Conservation (phyloP, 192 early-diverging fungal genomes). For the Coemansia guatemalensis region DNA sequence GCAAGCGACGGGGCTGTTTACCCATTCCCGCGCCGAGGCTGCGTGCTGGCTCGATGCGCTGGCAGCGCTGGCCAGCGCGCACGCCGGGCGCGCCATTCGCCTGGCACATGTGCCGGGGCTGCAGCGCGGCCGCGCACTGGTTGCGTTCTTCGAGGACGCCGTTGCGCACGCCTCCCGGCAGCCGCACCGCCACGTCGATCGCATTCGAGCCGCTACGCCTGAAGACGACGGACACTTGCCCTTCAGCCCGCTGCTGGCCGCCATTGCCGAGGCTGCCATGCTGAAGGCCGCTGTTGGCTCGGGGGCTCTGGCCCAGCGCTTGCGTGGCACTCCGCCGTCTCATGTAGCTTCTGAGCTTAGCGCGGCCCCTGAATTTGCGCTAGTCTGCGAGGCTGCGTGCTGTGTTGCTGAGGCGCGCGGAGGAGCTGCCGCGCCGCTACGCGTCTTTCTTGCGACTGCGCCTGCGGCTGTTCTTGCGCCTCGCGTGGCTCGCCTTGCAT, state of each 20-base stretch:
- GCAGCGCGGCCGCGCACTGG: constrained; percentile 18
- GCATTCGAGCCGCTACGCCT: constrained; percentile 16
- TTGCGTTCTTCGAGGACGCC: constrained; percentile 41
- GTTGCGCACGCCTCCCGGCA: constrained; percentile 23
- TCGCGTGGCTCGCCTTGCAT: constrained; percentile 22
- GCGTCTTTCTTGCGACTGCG: constrained; percentile 2
- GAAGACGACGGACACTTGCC: constrained; percentile 7
- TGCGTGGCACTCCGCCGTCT: constrained; percentile 5
- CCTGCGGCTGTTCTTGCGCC: constrained; percentile 24
- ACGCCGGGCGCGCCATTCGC: constrained; percentile 20
- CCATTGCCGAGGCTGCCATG: constrained; percentile 32
- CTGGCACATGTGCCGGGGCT: constrained; percentile 8
- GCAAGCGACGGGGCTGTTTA: constrained; percentile 36
- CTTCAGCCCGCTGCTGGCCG: constrained; percentile 45
- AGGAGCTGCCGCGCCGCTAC: not conserved
- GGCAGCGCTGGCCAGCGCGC: constrained; percentile 32
- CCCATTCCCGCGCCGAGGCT: constrained; percentile 30
- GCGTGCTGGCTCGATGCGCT: constrained; percentile 48
- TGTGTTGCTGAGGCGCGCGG: constrained; percentile 24
- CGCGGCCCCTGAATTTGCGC: constrained; percentile 9
- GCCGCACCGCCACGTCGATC: constrained; percentile 48
- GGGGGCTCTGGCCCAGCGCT: constrained; percentile 17
- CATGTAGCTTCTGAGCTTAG: constrained; percentile 21
- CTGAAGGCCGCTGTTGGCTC: constrained; percentile 28
- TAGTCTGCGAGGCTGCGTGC: constrained; percentile 33